These are phyloP conservation scores for Buddleja alternifolia DNA, from an alignment of 257 asterid species.

Conservation along the genomic window DNA sequence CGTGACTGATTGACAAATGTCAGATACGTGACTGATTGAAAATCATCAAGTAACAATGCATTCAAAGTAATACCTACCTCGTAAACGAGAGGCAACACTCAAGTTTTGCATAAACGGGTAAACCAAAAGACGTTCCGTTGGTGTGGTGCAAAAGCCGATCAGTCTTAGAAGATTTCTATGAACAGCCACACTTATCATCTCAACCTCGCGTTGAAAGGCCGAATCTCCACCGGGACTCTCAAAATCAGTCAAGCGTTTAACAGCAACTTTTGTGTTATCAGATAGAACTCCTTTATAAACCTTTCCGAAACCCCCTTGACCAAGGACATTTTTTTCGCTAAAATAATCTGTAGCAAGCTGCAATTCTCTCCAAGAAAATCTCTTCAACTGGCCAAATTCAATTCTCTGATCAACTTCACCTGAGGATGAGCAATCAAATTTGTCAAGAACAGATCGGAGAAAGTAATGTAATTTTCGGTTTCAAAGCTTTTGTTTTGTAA, in stretches of 20 bases:
- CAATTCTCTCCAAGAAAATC: conserved; percentile 70
- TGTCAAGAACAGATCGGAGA: too few relatives aligned
- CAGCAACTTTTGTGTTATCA: conserved; percentile 63
- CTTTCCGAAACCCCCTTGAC: conserved; percentile 75
- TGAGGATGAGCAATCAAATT: conserved; percentile 17
- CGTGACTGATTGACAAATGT: too few relatives aligned
- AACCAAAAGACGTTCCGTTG: conserved; percentile 67
- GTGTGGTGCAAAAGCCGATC: conserved; percentile 70
- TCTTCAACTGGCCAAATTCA: conserved; percentile 66
- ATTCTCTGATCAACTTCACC: conserved; percentile 67
- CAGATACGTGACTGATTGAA: too few relatives aligned
- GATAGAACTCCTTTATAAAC: conserved; percentile 61
- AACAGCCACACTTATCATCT: conserved; percentile 78
- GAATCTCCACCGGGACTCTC: conserved; percentile 76
- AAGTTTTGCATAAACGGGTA: conserved; percentile 70
- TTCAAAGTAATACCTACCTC: conserved; percentile 41
- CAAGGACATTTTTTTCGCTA: conserved; percentile 63
- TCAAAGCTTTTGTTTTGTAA: too few relatives aligned
- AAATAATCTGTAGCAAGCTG: conserved; percentile 62
- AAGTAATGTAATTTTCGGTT: too few relatives aligned
- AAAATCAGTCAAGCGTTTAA: conserved; percentile 61
- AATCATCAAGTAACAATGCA: not conserved
- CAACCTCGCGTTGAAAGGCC: conserved; percentile 73
- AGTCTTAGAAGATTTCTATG: conserved; percentile 61
- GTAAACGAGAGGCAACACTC: conserved; percentile 66